A percentile compares a stretch with the other conserved stretches of the same genome.
phyloP scores from a whole-genome alignment of 768 basidiomycete genomes.

The Myochromella boudieri region DNA sequence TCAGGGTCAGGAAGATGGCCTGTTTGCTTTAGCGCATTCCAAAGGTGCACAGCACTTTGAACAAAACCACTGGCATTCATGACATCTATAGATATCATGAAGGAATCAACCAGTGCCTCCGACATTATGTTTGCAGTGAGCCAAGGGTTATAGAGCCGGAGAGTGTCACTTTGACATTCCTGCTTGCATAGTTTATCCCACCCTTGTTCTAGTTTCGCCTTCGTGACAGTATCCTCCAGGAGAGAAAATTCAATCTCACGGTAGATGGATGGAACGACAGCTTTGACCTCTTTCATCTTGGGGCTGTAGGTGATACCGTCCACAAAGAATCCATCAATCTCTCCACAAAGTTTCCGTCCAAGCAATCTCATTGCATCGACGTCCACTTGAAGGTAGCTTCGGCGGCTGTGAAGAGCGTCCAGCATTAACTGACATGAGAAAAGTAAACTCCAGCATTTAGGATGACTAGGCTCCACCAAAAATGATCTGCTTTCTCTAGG shows the following conservation, averaged over 20 bases:
- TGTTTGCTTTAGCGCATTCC: conserved; percentile 9
- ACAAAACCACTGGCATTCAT: conserved; percentile 6
- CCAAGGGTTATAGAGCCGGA: conserved; percentile 8
- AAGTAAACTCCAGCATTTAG: conserved; percentile 6
- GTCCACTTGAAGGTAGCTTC: conserved; percentile 6
- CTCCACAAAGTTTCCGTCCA: background rate
- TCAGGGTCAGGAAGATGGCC: conserved; percentile 2
- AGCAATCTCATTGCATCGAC: background rate
- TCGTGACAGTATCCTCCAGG: background rate
- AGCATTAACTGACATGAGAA: conserved; percentile 8
- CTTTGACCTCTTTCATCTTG: background rate
- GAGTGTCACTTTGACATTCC: conserved; percentile 1
- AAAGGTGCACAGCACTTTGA: conserved; percentile 8
- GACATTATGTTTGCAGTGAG: conserved; percentile 2
- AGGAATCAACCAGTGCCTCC: conserved; percentile 1
- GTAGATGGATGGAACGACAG: background rate
- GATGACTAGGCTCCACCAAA: background rate
- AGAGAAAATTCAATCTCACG: background rate
- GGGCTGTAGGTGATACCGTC: conserved; percentile 2
- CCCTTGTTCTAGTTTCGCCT: background rate
- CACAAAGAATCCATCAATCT: background rate
- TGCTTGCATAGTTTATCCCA: conserved; percentile 4
- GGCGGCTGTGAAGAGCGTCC: conserved; percentile 3
- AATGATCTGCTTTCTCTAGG: conserved; percentile 1
- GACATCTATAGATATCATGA: background rate